These are phyloP conservation scores for Lycium barbarum DNA, from an alignment of 257 asterid species.

Conservation along the genomic window DNA sequence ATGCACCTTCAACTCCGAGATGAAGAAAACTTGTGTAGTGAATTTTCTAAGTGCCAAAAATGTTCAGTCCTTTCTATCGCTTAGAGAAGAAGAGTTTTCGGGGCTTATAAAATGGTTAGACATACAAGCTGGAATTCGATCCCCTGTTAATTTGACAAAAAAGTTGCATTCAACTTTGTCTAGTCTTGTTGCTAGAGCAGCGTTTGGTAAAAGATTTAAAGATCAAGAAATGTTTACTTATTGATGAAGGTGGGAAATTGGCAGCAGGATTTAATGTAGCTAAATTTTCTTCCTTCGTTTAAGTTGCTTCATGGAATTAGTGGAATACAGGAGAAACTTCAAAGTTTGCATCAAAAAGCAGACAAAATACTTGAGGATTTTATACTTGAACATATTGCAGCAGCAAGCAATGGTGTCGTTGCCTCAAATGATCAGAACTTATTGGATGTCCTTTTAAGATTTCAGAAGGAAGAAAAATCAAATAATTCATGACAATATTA, in stretches of 20 bases:
- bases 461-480: too few relatives aligned
- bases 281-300: too few relatives aligned
- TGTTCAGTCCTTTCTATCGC: neutral
- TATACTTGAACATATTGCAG: too few relatives aligned
- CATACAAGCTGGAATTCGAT: too few relatives aligned
- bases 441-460: too few relatives aligned
- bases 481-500: too few relatives aligned
- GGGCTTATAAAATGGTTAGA: neutral
- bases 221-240: neutral
- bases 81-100: neutral
- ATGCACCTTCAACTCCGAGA: neutral
- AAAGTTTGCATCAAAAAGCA: too few relatives aligned
- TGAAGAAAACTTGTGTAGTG: neutral
- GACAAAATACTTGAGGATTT: too few relatives aligned
- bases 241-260: neutral
- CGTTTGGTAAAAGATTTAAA: neutral
- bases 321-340: too few relatives aligned
- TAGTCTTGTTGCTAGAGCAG: neutral
- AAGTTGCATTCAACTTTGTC: neutral
- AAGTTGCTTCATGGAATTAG: too few relatives aligned
- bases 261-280: neutral
- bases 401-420: too few relatives aligned
- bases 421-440: too few relatives aligned
- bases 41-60: neutral
- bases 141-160: neutral